Conservation (phyloP, 108 stramenopile genomes). For the Nannochloropsis salina region DNA sequence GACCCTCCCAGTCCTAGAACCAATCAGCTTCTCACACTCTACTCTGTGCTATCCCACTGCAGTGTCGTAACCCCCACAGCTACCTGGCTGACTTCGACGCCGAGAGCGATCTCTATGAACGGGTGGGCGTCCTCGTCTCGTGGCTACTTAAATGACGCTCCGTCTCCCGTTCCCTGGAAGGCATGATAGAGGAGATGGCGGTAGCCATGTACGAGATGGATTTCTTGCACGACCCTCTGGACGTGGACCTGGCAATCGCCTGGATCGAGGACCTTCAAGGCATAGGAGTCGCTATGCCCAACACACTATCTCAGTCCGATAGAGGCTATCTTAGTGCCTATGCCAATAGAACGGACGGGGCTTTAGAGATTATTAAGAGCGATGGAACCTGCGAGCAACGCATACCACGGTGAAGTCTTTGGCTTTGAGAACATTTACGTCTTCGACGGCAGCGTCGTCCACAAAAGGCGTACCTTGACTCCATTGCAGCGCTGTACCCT, state of each 20-base stretch:
- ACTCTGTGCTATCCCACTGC: slow-evolving; percentile 9
- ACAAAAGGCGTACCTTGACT: neutral
- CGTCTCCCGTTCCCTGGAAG: slow-evolving; percentile 23
- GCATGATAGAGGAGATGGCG: slow-evolving; percentile 46
- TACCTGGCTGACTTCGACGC: slow-evolving; percentile 59
- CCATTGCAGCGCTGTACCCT: neutral
- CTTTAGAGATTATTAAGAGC: neutral
- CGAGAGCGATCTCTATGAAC: slow-evolving; percentile 56
- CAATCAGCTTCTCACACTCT: neutral
- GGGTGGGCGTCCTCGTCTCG: slow-evolving; percentile 42
- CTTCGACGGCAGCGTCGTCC: neutral
- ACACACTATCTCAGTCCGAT: neutral
- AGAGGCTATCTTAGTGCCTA: neutral
- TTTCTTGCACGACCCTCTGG: slow-evolving; percentile 35
- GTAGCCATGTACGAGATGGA: slow-evolving; percentile 58
- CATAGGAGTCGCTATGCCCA: slow-evolving; percentile 48
- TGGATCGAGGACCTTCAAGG: slow-evolving; percentile 53
- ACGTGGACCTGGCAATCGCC: slow-evolving; percentile 44
- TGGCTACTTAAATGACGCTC: slow-evolving; percentile 48
- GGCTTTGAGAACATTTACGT: neutral
- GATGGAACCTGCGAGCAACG: neutral
- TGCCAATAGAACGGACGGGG: neutral
- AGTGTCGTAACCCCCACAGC: slow-evolving; percentile 55
- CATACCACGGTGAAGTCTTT: neutral
- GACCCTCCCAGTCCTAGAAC: neutral